Percentiles rank a stretch among this genome's conserved stretches.
Evolutionary conservation across 2,329 filamentous ascomycete genomes (phyloP).

Genomic region (Chaetothyriales sp.): DNA sequence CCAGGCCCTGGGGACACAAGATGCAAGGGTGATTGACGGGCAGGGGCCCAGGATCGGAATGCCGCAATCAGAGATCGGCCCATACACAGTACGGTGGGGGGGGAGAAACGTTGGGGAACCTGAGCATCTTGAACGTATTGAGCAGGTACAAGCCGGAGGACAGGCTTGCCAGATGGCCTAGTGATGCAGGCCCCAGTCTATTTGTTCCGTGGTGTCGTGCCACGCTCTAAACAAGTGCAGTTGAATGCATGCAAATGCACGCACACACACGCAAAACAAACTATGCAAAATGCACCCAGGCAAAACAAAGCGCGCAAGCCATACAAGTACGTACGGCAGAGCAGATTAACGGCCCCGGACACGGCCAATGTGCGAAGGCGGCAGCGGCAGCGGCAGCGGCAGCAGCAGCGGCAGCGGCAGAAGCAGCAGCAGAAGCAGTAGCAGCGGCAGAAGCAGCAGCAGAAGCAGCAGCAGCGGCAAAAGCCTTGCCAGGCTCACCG

Average conservation of each 20-base stretch:
- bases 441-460: too few species aligned
- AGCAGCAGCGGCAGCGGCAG: too few species aligned
- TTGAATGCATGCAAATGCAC: not conserved
- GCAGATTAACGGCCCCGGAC: not conserved
- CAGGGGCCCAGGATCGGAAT: not conserved
- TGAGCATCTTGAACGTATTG: not conserved
- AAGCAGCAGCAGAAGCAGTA: too few species aligned
- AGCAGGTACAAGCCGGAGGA: not conserved
- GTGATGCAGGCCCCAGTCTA: not conserved
- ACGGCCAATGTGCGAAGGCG: not conserved
- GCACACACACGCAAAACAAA: not conserved
- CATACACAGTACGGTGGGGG: too few species aligned
- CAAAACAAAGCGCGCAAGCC: too few species aligned
- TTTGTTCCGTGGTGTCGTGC: not conserved
- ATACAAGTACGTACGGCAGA: too few species aligned
- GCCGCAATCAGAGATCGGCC: not conserved
- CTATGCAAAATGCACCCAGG: not conserved
- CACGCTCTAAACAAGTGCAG: not conserved
- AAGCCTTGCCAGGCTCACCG: not conserved
- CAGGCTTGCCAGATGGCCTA: not conserved
- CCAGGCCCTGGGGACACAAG: slow-evolving; percentile 1
- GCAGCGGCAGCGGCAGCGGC: too few species aligned
- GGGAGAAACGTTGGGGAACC: not conserved
- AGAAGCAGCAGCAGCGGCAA: too few species aligned
- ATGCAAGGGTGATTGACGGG: slow-evolving; percentile 1